phyloP scores from a whole-genome alignment of 192 early-diverging fungal species.

The Rhizophlyctis rosea region DNA sequence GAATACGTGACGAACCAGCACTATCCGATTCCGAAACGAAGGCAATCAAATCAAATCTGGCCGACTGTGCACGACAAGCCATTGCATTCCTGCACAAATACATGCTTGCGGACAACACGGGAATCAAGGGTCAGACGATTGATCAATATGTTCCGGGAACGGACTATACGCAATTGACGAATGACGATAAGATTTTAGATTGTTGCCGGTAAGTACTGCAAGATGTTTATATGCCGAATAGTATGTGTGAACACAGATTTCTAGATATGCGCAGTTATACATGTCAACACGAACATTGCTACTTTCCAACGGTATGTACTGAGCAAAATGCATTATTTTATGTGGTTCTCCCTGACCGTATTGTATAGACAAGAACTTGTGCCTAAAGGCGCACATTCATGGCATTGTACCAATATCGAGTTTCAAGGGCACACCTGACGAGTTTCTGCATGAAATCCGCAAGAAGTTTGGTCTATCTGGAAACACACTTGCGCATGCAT shows the following conservation, averaged over 20 bases:
- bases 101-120: background rate
- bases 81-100: constrained; percentile 8
- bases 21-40: background rate
- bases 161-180: constrained; percentile 3
- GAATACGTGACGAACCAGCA: background rate
- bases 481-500: too few relatives aligned
- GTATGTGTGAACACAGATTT: background rate
- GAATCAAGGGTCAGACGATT: constrained; percentile 11
- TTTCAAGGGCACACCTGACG: constrained; percentile 5
- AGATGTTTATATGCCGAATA: background rate
- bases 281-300: background rate
- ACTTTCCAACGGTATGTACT: constrained; percentile 17
- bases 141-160: constrained; percentile 13
- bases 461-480: background rate
- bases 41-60: background rate
- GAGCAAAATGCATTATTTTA: background rate
- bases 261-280: constrained; percentile 12
- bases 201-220: constrained; percentile 9
- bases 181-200: constrained; percentile 32
- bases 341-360: background rate
- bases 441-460: constrained; percentile 5
- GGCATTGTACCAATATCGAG: constrained; percentile 6
- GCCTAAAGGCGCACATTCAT: constrained; percentile 21
- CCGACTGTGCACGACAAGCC: constrained; percentile 12
- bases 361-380: constrained; percentile 25